Conservation (phyloP, 257 asterid genomes). For the Nicotiana noctiflora region DNA sequence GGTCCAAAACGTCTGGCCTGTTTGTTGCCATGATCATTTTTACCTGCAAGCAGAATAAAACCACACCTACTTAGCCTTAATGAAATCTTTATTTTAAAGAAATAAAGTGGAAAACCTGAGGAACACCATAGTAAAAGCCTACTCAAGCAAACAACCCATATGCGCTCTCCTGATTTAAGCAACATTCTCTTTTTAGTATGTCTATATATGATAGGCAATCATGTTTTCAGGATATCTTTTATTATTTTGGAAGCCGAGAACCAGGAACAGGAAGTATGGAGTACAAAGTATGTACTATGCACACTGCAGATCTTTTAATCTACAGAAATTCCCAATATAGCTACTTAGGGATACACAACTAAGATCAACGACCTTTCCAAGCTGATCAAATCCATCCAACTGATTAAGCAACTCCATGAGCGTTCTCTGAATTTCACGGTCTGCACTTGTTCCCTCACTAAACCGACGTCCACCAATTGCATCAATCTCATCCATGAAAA, state of each 20-base stretch:
- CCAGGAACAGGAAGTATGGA: background rate
- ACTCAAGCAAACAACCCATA: background rate
- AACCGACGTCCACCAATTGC: constrained; percentile 96
- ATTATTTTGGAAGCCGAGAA: background rate
- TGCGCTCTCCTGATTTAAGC: background rate
- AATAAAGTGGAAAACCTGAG: background rate
- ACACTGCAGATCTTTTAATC: background rate
- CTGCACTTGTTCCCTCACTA: constrained; percentile 98
- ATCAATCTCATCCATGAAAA: constrained; percentile 97
- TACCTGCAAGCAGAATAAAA: constrained; percentile 36
- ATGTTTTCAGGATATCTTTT: background rate
- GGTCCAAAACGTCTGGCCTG: constrained; percentile 69
- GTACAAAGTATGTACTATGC: background rate
- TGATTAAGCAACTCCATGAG: constrained; percentile 94
- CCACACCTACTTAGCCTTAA: background rate
- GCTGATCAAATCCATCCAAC: constrained; percentile 93
- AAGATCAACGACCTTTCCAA: constrained; percentile 65
- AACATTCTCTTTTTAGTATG: background rate
- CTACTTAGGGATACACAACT: background rate
- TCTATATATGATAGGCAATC: background rate
- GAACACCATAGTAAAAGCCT: background rate
- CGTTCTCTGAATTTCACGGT: constrained; percentile 95
- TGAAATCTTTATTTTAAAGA: background rate
- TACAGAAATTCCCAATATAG: background rate
- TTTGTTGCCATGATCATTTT: constrained; percentile 85